These are phyloP conservation scores for Kwoniella mangroviensis DNA, from an alignment of 768 basidiomycete genomes.

Conservation along the genomic window DNA sequence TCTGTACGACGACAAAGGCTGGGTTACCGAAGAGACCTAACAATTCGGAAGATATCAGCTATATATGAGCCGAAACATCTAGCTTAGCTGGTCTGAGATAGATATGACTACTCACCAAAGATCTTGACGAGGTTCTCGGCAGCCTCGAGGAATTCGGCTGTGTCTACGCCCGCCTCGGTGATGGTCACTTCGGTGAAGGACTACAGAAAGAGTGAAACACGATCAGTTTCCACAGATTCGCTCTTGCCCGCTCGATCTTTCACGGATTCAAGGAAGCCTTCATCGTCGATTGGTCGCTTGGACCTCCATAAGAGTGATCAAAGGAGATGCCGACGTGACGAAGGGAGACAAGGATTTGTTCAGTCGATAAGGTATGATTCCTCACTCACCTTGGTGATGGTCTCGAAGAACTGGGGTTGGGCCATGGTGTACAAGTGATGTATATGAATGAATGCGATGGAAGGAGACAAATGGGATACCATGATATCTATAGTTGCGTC, in stretches of 20 bases:
- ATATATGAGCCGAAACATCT: not conserved
- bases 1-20: slow-evolving; percentile 81
- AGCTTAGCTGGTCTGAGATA: not conserved
- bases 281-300: not conserved
- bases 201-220: slow-evolving; percentile 59
- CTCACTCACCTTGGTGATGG: slow-evolving; percentile 49
- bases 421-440: slow-evolving; percentile 12
- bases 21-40: slow-evolving; percentile 82
- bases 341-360: no score
- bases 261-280: no score
- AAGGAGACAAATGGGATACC: not conserved
- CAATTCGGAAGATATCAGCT: not conserved
- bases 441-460: not conserved
- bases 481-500: not conserved
- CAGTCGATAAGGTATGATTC: not conserved
- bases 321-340: not conserved
- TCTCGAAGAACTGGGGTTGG: slow-evolving; percentile 54
- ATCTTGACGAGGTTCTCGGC: slow-evolving; percentile 83
- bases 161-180: slow-evolving; percentile 86
- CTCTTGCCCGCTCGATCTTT: no score
- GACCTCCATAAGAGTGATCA: not conserved
- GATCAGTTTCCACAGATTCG: not conserved
- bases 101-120: slow-evolving; percentile 71
- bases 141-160: slow-evolving; percentile 83
- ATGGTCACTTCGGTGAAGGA: slow-evolving; percentile 91